These are phyloP conservation scores for Hymenoscyphus infarciens DNA, from an alignment of 2,329 filamentous ascomycete genomes.

Conservation along the genomic window DNA sequence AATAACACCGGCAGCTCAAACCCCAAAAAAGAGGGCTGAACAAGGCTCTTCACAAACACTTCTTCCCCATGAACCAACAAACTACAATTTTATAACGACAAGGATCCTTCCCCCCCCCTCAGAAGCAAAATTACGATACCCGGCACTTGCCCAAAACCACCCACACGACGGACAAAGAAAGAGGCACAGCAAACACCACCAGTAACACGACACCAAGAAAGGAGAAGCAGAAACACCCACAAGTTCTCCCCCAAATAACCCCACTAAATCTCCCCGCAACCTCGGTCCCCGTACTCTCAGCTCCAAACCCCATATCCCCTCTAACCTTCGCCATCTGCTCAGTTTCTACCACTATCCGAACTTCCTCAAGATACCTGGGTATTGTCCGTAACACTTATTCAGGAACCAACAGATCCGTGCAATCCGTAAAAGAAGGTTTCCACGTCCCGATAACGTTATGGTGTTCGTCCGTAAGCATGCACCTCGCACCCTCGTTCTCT, in stretches of 20 bases:
- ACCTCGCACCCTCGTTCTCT: too few species aligned
- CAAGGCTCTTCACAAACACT: too few species aligned
- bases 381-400: not conserved
- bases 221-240: slow-evolving; percentile 21
- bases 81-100: not conserved
- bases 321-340: not conserved
- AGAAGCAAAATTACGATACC: not conserved
- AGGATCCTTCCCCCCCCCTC: not conserved
- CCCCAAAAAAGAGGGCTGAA: not conserved
- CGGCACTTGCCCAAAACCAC: not conserved
- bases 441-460: not conserved
- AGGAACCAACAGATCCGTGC: not conserved
- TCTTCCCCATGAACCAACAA: not conserved
- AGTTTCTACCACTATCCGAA: not conserved
- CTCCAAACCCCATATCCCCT: slow-evolving; percentile 31
- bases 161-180: not conserved
- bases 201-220: not conserved
- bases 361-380: not conserved
- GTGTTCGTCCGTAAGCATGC: not conserved
- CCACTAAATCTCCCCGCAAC: slow-evolving; percentile 32
- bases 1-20: not conserved
- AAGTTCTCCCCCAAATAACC: slow-evolving; percentile 32
- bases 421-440: not conserved
- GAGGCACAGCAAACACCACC: not conserved
- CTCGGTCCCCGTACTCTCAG: slow-evolving; percentile 36